phyloP scores from a whole-genome alignment of 352 stramenopile genomes.

The Globisporangium nunn region DNA sequence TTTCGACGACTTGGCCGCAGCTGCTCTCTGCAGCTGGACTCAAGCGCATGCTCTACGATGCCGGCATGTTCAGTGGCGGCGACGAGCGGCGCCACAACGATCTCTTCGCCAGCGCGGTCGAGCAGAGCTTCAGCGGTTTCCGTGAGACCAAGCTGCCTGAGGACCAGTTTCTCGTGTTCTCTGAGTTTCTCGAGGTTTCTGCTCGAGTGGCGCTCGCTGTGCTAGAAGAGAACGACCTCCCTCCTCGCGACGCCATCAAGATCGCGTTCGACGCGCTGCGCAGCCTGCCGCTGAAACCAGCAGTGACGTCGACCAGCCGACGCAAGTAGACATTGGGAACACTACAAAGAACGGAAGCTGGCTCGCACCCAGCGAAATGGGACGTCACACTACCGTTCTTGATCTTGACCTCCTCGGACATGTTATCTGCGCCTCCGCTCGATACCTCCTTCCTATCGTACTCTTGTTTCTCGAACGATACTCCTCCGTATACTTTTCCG shows the following conservation, averaged over 20 bases:
- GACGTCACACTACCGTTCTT: neutral
- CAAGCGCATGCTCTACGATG: constrained; percentile 70
- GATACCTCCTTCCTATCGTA: too few relatives aligned
- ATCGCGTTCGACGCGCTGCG: constrained; percentile 69
- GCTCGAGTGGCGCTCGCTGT: constrained; percentile 55
- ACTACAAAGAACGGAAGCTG: too few relatives aligned
- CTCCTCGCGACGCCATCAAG: constrained; percentile 61
- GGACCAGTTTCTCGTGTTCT: constrained; percentile 53
- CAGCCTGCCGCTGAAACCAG: constrained; percentile 27
- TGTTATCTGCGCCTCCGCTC: too few relatives aligned
- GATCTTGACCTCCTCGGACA: neutral
- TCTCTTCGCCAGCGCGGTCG: constrained; percentile 48
- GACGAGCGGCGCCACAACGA: constrained; percentile 43
- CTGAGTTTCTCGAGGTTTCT: constrained; percentile 66
- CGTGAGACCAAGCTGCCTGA: constrained; percentile 25
- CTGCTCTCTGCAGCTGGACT: constrained; percentile 36
- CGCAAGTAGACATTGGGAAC: constrained; percentile 20
- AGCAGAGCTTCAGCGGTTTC: constrained; percentile 55
- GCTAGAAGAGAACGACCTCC: constrained; percentile 51
- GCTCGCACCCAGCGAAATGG: too few relatives aligned
- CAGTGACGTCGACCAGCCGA: constrained; percentile 5
- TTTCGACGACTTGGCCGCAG: constrained; percentile 33
- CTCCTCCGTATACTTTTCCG: too few relatives aligned
- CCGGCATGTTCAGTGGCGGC: constrained; percentile 66
- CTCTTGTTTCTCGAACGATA: too few relatives aligned